Conservation (phyloP, 495 filamentous ascomycete genomes). For the Delitschia confertaspora region DNA sequence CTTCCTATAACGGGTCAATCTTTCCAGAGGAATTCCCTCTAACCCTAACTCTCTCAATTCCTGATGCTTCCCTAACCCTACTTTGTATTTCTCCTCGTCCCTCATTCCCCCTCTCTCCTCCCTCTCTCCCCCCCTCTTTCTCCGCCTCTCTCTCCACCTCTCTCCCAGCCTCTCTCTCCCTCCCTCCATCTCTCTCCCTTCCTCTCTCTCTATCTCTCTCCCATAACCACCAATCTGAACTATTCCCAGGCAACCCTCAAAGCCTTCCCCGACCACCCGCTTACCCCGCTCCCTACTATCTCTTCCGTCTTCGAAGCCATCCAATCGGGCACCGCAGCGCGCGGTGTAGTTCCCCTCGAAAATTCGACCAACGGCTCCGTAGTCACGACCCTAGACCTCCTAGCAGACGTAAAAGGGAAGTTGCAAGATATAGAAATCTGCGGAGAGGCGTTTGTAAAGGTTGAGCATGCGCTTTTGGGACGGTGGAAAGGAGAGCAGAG, state of each 20-base stretch:
- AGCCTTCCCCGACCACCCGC: constrained; percentile 25
- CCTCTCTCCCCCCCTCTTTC: not conserved
- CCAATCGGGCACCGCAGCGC: constrained; percentile 51
- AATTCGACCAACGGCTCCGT: constrained; percentile 93
- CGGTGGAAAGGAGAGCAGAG: too few relatives aligned
- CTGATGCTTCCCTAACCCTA: not conserved
- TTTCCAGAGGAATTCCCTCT: too few relatives aligned
- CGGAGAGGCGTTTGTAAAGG: constrained; percentile 72
- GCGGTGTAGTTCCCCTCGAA: constrained; percentile 88
- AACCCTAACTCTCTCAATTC: too few relatives aligned
- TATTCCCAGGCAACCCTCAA: constrained; percentile 27
- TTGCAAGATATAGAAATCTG: constrained; percentile 63
- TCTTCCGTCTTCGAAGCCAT: constrained; percentile 72
- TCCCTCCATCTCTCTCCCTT: not conserved
- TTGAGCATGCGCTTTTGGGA: constrained; percentile 81
- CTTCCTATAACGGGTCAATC: too few relatives aligned
- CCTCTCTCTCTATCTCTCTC: not conserved
- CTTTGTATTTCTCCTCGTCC: not conserved
- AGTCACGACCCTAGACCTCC: constrained; percentile 74
- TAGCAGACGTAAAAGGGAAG: constrained; percentile 57
- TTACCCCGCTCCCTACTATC: constrained; percentile 32
- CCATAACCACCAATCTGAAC: not conserved
- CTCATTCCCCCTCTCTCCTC: not conserved
- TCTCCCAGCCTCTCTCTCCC: not conserved
- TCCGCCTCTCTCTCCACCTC: not conserved